Evolutionary conservation across 2,329 filamentous ascomycete genomes (phyloP), one percentile per base, ranked within the genome.

Genomic region (Xylaria sp.): DNA sequence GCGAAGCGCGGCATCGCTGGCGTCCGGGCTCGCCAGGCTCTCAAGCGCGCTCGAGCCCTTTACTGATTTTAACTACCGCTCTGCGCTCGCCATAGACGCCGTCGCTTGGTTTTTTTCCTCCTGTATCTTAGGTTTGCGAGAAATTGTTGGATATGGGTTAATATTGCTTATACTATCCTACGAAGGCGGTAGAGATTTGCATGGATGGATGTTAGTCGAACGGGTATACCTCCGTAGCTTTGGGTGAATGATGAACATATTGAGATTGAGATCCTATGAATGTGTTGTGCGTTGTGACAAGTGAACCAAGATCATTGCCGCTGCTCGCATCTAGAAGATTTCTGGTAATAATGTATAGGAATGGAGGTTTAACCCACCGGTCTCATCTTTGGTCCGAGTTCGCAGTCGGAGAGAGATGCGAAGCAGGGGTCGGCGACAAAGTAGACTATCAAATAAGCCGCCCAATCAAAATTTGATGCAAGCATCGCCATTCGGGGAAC

Each of bases 1-100:
- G 58, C 60, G 28, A 63, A 60, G 61, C 66, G 64, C 21, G 64
- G 64, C 5, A 33, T 64, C 14, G 28, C 54, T 11, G 54, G 51
- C 4, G 2, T 56, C 4, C 61, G 59, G 8, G 58, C 61, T 1
- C 57, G 57, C 28, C 51, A 60, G 8, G 23, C 53, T 15, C 14
- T 17, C 17, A 50, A 35, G 4, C 28, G 74, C 76, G 54, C 74
- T 77, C 51, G 77, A 71, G 40, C 75, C 79, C 69, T 57, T 66
- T 35, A 73, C 70, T 52, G 76, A 80, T 70, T 86, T 85, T 76
- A 78, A 76, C 72, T 84, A 86, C 73, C 83, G 83, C 56, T 83
- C 81, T 3, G 83, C 83, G 1, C 69, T 71, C 50, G 63, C 57
- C 53, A 67, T n/a, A n/a, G n/a, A n/a, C n/a, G n/a, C n/a, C n/a